Evolutionary conservation across 768 basidiomycete genomes (phyloP).

Genomic region (Russula virescens): DNA sequence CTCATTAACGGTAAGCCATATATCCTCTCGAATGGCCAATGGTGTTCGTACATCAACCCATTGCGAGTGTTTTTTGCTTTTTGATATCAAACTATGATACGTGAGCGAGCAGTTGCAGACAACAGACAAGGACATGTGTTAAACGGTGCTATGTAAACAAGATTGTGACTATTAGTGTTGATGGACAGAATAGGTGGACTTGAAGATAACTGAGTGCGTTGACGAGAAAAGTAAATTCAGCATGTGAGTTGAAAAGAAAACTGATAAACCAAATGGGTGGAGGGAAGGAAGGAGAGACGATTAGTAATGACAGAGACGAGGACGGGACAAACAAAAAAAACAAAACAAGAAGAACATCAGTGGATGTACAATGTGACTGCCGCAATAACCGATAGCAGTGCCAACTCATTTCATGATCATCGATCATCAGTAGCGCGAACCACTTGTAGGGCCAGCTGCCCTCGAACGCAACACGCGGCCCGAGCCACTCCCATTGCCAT

Average conservation of each 20-base stretch:
- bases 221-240: neutral
- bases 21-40: too few species aligned
- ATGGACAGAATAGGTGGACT: too few species aligned
- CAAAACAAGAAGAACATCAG: neutral
- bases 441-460: neutral
- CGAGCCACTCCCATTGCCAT: neutral
- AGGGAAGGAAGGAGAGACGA: neutral
- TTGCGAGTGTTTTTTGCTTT: too few species aligned
- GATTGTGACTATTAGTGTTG: too few species aligned
- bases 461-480: slow-evolving; percentile 13
- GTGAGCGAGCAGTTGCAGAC: too few species aligned
- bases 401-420: too few species aligned
- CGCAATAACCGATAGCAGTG: too few species aligned
- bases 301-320: neutral
- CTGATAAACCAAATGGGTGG: neutral
- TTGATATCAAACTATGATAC: too few species aligned
- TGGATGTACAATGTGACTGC: neutral
- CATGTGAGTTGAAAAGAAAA: neutral
- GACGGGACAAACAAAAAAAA: neutral
- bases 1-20: too few species aligned
- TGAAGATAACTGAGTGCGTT: neutral
- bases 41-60: too few species aligned
- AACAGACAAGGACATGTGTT: too few species aligned
- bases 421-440: neutral
- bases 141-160: too few species aligned